Evolutionary conservation across 2,329 filamentous ascomycete genomes (phyloP), one percentile per base, ranked within the genome.

Genomic region (Aspergillus vadensis): DNA sequence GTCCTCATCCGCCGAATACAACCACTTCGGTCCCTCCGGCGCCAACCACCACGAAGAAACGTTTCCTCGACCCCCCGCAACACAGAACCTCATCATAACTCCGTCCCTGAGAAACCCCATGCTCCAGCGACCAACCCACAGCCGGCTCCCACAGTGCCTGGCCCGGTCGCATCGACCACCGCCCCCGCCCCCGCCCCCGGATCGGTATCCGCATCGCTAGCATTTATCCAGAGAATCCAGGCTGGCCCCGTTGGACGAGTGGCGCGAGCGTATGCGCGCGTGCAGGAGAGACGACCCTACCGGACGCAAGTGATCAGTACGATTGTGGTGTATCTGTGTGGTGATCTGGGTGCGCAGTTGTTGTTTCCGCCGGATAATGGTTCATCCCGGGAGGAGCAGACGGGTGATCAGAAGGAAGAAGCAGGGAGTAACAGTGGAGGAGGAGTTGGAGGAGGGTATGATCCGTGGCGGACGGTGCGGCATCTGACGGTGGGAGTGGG

Each of bases 261-360:
- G 6, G 76, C 72, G 8, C 62, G 70, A 41, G 74, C 73, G 63
- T 97, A 95, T 72, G 87, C 85, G 15, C 84, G 88, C 21, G 85
- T 87, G 50, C 92, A 97, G 77, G 80, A 85, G 55, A 83, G 84
- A 53, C 81, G 88, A 53, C 93, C 94, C 0, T 91, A 91, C 71
- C 78, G 84, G n/a, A 96, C 91, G 9, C 93, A 97, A 79, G 74
- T 96, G 62, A 82, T 83, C 65, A 92, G 86, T 67, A 87, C 90
- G 44, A 76, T 97, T 49, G 82, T 91, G 41, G 91, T 96, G 61
- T 97, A 92, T 72, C 82, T 93, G 41, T 83, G 86, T 53, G 91
- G 90, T 8, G 92, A 96, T 75, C 66, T 95, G 57, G 88, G 86
- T 48, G 91, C 92, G 49, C 92, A 96, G 78, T 81, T 83, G 59